These are phyloP conservation scores for Maudiozyma serrabonitensis DNA, from an alignment of 805 yeast species.

Conservation along the genomic window DNA sequence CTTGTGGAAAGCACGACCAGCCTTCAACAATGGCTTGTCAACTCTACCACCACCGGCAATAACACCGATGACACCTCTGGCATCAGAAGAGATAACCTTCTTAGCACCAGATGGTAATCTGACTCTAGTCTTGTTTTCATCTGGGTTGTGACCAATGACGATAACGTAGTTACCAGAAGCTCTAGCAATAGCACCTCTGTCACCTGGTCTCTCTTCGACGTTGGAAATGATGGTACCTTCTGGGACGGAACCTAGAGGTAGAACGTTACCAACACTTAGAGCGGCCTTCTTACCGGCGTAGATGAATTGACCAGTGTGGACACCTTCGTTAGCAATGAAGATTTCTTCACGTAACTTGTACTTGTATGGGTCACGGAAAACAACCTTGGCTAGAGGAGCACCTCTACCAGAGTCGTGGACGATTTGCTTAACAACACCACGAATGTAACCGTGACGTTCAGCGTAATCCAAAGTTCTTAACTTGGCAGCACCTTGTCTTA, in stretches of 20 bases:
- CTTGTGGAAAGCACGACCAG: constrained; percentile 99
- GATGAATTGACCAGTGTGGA: constrained; percentile 98
- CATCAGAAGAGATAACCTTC: constrained; percentile 89
- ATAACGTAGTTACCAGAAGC: constrained; percentile 99
- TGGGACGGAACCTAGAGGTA: constrained; percentile 95
- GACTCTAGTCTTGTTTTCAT: constrained; percentile 97
- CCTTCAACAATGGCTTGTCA: constrained; percentile 98
- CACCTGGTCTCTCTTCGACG: constrained; percentile 98
- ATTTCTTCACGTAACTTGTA: constrained; percentile 97
- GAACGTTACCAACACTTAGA: constrained; percentile 91
- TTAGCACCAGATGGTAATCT: constrained; percentile 99
- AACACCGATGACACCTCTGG: constrained; percentile 99
- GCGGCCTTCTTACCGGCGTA: constrained; percentile 99
- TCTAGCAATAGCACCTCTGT: constrained; percentile 99
- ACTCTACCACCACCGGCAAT: constrained; percentile 99
- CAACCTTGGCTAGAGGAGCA: constrained; percentile 99
- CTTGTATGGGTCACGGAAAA: constrained; percentile 98
- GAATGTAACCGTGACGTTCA: constrained; percentile 99
- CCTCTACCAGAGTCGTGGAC: constrained; percentile 99
- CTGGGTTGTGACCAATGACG: constrained; percentile 98
- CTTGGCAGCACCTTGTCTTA: constrained; percentile 99
- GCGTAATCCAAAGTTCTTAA: constrained; percentile 97
- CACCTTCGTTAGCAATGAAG: constrained; percentile 98
- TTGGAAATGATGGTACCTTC: constrained; percentile 98
- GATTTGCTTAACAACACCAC: constrained; percentile 98